Percentiles rank a stretch among this genome's conserved stretches.
These are phyloP conservation scores for Phytophthora europaea DNA, from an alignment of 352 stramenopile genomes.

Conservation along the genomic window DNA sequence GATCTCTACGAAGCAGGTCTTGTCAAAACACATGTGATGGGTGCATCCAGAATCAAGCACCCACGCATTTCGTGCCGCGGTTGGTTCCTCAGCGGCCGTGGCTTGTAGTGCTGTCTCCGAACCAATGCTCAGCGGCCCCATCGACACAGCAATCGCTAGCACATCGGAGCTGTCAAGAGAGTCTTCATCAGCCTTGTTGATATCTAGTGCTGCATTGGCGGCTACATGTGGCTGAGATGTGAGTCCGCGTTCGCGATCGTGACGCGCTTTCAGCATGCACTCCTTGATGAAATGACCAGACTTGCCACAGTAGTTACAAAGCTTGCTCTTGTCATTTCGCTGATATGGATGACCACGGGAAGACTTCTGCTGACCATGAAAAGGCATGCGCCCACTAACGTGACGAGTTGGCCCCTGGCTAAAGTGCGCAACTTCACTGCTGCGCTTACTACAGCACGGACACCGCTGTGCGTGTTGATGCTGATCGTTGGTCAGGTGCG, in stretches of 20 bases:
- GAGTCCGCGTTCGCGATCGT: constrained; percentile 15
- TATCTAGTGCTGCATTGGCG: not conserved
- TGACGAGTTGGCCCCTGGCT: not conserved
- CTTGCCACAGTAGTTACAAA: not conserved
- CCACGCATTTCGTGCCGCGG: not conserved
- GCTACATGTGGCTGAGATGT: not conserved
- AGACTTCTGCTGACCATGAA: not conserved
- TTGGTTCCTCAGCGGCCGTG: not conserved
- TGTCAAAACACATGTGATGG: constrained; percentile 16
- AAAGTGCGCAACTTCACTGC: not conserved
- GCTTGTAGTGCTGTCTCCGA: constrained; percentile 1
- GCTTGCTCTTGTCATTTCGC: not conserved
- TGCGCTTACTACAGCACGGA: not conserved
- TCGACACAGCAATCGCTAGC: not conserved
- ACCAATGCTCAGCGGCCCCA: not conserved
- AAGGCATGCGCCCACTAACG: not conserved
- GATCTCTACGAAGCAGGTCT: not conserved
- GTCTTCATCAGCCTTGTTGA: not conserved
- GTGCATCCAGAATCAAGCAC: constrained; percentile 15
- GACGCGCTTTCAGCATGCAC: constrained; percentile 2
- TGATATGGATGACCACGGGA: not conserved
- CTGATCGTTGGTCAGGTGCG: not conserved
- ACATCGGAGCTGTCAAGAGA: constrained; percentile 3
- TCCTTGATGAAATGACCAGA: not conserved
- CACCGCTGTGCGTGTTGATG: not conserved